phyloP scores from a whole-genome alignment of 129 eudicot genomes.

The Oenanthe sinensis region DNA sequence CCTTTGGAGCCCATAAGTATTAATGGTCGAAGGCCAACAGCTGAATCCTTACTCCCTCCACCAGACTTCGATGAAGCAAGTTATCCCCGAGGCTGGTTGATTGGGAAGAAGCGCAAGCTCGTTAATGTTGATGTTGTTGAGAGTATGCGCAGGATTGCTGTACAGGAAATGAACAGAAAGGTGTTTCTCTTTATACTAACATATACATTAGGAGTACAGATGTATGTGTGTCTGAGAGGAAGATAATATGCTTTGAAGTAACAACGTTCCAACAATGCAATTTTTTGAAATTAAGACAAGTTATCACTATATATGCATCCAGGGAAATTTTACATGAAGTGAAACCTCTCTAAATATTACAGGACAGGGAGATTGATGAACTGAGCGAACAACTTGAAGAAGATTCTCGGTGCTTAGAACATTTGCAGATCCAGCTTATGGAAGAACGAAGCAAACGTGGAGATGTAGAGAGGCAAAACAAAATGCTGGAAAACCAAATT shows the following conservation, averaged over 20 bases:
- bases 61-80: constrained; percentile 86
- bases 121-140: constrained; percentile 94
- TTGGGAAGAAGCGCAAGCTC: constrained; percentile 88
- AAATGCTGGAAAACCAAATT: constrained; percentile 67
- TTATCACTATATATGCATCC: background rate
- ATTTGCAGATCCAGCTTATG: constrained; percentile 78
- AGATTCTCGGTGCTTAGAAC: constrained; percentile 79
- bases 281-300: background rate
- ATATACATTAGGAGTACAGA: background rate
- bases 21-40: constrained; percentile 59
- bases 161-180: constrained; percentile 24
- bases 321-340: background rate
- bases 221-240: background rate
- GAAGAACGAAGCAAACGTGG: constrained; percentile 90
- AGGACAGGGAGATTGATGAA: constrained; percentile 92
- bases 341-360: constrained; percentile 16
- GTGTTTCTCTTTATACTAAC: constrained; percentile 24
- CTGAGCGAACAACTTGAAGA: constrained; percentile 77
- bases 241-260: background rate
- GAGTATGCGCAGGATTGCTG: constrained; percentile 14
- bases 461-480: constrained; percentile 72
- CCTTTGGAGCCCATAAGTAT: constrained; percentile 61
- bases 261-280: background rate
- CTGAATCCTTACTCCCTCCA: constrained; percentile 87
- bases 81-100: constrained; percentile 89